Evolutionary conservation across 208 protist genomes (phyloP), one percentile per base, ranked within the genome.

Genomic region (Leishmania arabica): DNA sequence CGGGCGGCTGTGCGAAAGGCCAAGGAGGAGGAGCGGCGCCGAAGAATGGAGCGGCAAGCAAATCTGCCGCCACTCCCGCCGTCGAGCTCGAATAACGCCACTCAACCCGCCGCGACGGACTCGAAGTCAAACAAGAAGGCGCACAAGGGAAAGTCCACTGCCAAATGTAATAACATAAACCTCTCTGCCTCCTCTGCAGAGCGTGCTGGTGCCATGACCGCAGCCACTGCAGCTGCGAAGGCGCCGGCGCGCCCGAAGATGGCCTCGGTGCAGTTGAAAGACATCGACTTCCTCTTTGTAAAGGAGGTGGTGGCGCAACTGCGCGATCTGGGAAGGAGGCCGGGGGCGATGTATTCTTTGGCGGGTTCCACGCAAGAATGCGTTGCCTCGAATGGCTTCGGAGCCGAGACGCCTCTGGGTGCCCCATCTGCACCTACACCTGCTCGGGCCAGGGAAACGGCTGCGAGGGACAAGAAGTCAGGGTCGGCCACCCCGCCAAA

Each of bases 211-310:
- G 31, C 34, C n/a, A 62, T 1, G 34, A 31, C 51, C 8, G 51
- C 56, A 40, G 7, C 56, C 21, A 21, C n/a, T 34, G 51, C 51
- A 40, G 17, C 51, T 4, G 34, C 15, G 72, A 76, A 19, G 34
- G 34, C 51, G 51, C 17, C 5, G 1, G 19, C 31, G 45, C 47
- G 17, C 53, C 8, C n/a, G 19, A 21, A 9, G 27, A 6, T 13
- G n/a, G 24, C 11, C 51, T 3, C 6, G 34, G 72, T 86, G 68
- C 42, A 47, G 56, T 69, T 86, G 56, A 53, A 70, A 17, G 40
- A 79, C 73, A 81, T 95, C 27, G 91, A 95, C 82, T 92, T 87
- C 53, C 74, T 75, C 49, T 95, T 92, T 75, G 58, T 82, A 11
- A 58, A 84, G 53, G 78, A 82, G 64, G 86, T 93, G 0, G 73